Percentiles rank a stretch among this genome's conserved stretches.
phyloP scores from a whole-genome alignment of 345 rosid species.

The Leavenworthia alabamica region DNA sequence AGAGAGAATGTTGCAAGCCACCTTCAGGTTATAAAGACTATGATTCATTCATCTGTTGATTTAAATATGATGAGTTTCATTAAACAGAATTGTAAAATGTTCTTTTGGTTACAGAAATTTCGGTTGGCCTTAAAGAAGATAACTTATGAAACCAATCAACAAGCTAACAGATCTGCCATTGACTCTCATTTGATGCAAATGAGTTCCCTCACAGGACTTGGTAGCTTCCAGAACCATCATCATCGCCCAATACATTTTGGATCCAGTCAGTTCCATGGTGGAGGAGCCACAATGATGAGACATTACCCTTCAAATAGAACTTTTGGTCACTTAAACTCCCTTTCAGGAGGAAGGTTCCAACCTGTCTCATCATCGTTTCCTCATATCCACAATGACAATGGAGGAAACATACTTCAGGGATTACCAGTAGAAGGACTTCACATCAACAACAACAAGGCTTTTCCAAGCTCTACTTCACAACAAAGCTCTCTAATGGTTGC shows the following conservation, averaged over 20 bases:
- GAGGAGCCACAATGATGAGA: slow-evolving; percentile 32
- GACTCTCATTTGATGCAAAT: slow-evolving; percentile 54
- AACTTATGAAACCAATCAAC: slow-evolving; percentile 26
- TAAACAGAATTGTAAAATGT: neutral
- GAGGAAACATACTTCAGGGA: slow-evolving; percentile 19
- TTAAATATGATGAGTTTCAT: neutral
- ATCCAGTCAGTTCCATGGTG: slow-evolving; percentile 44
- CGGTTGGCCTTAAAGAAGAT: slow-evolving; percentile 21
- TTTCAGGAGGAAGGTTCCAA: slow-evolving; percentile 49
- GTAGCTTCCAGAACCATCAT: slow-evolving; percentile 33
- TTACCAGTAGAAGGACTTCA: slow-evolving; percentile 47
- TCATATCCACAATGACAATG: slow-evolving; percentile 25
- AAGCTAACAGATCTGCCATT: slow-evolving; percentile 29
- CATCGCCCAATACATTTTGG: slow-evolving; percentile 33
- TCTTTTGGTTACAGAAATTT: slow-evolving; percentile 23
- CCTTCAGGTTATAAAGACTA: slow-evolving; percentile 54
- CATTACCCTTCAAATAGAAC: slow-evolving; percentile 44
- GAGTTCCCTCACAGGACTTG: slow-evolving; percentile 46
- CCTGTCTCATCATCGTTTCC: slow-evolving; percentile 24
- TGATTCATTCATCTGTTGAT: neutral
- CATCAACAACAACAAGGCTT: slow-evolving; percentile 16
- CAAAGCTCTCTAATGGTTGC: slow-evolving; percentile 32
- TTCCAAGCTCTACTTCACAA: slow-evolving; percentile 11
- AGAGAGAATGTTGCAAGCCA: slow-evolving; percentile 95
- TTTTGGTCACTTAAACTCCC: slow-evolving; percentile 54